phyloP scores from a whole-genome alignment of 108 stramenopile genomes.

The Chaetoceros tenuissimus region DNA sequence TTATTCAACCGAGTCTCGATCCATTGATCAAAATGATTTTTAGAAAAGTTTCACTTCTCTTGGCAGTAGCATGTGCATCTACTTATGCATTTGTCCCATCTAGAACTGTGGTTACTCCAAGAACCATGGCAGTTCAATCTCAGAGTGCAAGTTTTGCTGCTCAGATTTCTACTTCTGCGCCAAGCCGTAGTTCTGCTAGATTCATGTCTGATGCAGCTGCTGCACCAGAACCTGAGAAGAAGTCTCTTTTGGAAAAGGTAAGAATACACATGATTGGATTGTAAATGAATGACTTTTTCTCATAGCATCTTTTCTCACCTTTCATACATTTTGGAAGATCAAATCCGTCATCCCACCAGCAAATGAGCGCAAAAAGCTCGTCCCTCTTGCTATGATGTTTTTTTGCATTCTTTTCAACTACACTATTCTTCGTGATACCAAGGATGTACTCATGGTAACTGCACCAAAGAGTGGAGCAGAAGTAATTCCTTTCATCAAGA shows the following conservation, averaged over 20 bases:
- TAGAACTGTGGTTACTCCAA: background rate
- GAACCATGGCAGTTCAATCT: background rate
- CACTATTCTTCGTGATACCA: constrained; percentile 95
- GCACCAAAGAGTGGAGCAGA: constrained; percentile 88
- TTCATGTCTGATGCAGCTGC: background rate
- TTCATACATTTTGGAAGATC: constrained; percentile 17
- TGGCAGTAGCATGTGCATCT: background rate
- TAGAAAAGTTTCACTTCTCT: background rate
- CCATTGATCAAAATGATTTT: background rate
- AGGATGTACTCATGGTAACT: constrained; percentile 88
- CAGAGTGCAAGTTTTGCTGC: background rate
- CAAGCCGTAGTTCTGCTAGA: background rate
- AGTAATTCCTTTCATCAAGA: constrained; percentile 96
- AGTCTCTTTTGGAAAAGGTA: background rate
- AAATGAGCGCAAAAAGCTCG: constrained; percentile 84
- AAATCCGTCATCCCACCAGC: constrained; percentile 58
- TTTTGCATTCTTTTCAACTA: constrained; percentile 98
- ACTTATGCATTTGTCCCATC: background rate
- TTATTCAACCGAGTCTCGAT: no score
- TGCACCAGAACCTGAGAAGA: background rate
- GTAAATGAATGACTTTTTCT: background rate
- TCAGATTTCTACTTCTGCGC: background rate
- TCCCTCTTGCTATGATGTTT: constrained; percentile 91
- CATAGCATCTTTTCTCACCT: background rate
- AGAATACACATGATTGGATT: background rate